Base-by-base conservation (phyloP, 257 asterid genomes). In the Echites panduratus region DNA sequence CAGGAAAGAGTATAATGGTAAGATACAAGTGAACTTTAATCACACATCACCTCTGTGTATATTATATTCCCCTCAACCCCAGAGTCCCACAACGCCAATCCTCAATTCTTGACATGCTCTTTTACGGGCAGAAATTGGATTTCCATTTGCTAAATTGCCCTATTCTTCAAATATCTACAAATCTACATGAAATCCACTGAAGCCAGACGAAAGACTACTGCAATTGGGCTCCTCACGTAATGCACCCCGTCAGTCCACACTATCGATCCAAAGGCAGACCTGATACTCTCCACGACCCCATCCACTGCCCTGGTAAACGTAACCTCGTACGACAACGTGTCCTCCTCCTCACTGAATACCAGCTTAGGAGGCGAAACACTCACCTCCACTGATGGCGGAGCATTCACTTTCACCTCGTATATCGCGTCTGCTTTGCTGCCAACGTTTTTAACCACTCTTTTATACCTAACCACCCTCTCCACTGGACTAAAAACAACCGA, bases 221-320 rank as follows among this genome's bases (percentile, higher is more conserved):
- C 95, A 8, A 92, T 70, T 0, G 92, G 92, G 80, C 99, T 95
- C 82, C 92, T 80, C 82, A 90, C 99, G 0, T 27, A 70, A 82
- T 95, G 96, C 71, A 81, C 78, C 4, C 85, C 89, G 68, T 95
- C 97, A 2, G 70, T 80, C 99, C 98, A 95, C 57, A 86, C 98
- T 14, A 95, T 78, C 11, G 91, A 90, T 19, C 99, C 98, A 58
- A 89, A 89, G 6, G 90, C 82, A 4, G 90, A 81, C 78, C 78
- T 80, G 5, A 66, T 45, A 32, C 79, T 76, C 5, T 81, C 38
- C 38, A 32, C 80, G 70, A 74, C 52, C 47, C 74, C 78, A 57
- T 73, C 85, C 73, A 53, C 19, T 49, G 66, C 76, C 32, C 85
- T 84, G 63, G 79, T 83, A 57, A 95, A 95, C 0, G 87, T 84